phyloP scores from a whole-genome alignment of 768 basidiomycete species.

The Tylopilus felleus region DNA sequence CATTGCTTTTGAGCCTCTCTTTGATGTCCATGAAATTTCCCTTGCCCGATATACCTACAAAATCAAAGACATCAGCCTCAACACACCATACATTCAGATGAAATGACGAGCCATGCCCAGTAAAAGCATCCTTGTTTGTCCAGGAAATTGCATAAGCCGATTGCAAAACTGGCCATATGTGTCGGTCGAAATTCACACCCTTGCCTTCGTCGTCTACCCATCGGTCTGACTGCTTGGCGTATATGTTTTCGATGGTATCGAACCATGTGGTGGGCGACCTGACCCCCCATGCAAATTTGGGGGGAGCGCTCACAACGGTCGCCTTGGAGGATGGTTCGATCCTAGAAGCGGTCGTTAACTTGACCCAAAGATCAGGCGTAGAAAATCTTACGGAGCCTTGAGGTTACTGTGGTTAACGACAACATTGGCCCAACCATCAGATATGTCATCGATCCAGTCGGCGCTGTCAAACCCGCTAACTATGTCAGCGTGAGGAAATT shows the following conservation, averaged over 20 bases:
- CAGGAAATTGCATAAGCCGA: background rate
- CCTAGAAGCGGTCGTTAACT: background rate
- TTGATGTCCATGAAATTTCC: background rate
- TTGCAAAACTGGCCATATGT: background rate
- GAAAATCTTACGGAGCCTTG: background rate
- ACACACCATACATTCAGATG: background rate
- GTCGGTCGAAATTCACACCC: background rate
- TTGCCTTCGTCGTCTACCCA: background rate
- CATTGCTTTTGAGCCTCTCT: background rate
- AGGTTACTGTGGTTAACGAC: background rate
- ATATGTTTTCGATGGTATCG: background rate
- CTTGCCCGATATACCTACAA: background rate
- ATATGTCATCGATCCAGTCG: background rate
- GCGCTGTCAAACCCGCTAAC: background rate
- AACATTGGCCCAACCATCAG: background rate
- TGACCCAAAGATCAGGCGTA: background rate
- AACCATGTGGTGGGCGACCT: background rate
- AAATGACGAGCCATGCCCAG: background rate
- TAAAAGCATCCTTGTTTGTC: background rate
- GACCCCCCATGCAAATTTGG: background rate
- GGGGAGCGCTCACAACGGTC: background rate
- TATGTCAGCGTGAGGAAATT: background rate
- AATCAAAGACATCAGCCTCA: background rate
- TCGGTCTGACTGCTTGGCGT: background rate
- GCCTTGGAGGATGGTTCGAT: background rate